A percentile compares a stretch with the other conserved stretches of the same genome.
Evolutionary conservation across 139 green algal species (phyloP).

Genomic region (Marvania coccoides): DNA sequence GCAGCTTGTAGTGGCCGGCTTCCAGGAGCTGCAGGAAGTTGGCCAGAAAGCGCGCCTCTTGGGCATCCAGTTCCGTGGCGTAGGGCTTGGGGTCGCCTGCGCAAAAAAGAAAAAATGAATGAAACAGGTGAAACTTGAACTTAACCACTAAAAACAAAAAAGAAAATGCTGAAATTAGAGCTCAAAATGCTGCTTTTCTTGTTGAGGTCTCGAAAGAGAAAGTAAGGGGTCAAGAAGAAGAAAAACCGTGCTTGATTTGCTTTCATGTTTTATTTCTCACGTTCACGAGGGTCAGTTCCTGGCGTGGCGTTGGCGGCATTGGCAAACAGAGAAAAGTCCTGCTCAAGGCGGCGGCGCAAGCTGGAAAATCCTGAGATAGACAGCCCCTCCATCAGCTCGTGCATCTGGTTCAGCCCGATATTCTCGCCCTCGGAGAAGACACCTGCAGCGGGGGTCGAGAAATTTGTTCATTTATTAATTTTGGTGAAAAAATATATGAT

Average conservation of each 20-base stretch:
- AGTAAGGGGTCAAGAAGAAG: too few species aligned
- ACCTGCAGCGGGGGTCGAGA: constrained; percentile 1
- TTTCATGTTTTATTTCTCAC: too few species aligned
- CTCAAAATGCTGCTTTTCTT: too few species aligned
- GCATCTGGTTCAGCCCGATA: not conserved
- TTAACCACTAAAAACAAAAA: not conserved
- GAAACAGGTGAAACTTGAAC: not conserved
- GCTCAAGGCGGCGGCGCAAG: not conserved
- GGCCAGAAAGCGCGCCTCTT: constrained; percentile 47
- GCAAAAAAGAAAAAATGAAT: too few species aligned
- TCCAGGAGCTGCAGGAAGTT: constrained; percentile 58
- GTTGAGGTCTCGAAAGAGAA: too few species aligned
- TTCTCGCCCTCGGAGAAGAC: not conserved
- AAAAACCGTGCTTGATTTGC: too few species aligned
- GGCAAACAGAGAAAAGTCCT: constrained; percentile 6
- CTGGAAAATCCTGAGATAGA: not conserved
- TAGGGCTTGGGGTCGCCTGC: not conserved
- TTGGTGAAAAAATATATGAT: not conserved
- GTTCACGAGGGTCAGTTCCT: not conserved
- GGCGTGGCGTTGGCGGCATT: not conserved
- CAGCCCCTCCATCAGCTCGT: constrained; percentile 12
- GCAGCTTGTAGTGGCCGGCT: constrained; percentile 48
- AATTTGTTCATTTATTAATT: too few species aligned
- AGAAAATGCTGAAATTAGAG: not conserved
- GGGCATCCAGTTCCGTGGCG: constrained; percentile 29